Conservation (phyloP, 2,329 filamentous ascomycete genomes). For the Coleophoma eucalyptorum region DNA sequence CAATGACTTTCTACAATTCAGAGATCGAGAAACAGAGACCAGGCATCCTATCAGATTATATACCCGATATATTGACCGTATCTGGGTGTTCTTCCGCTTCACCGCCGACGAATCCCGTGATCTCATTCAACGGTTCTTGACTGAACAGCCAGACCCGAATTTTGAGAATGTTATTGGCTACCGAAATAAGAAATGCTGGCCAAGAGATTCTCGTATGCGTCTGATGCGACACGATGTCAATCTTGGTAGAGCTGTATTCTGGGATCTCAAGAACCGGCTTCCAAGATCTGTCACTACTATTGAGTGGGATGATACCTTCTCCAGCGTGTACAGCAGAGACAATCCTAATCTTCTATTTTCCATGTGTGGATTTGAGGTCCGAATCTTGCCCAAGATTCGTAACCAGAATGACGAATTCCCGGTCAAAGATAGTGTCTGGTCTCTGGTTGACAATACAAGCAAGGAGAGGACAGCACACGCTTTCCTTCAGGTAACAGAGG, state of each 20-base stretch:
- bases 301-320: slow-evolving; percentile 98
- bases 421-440: slow-evolving; percentile 98
- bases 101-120: slow-evolving; percentile 91
- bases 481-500: slow-evolving; percentile 95
- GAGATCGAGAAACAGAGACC: slow-evolving; percentile 86
- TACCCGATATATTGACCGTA: slow-evolving; percentile 95
- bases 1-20: slow-evolving; percentile 97
- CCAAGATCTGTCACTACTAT: slow-evolving; percentile 95
- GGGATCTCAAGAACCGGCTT: slow-evolving; percentile 96
- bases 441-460: slow-evolving; percentile 89
- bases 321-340: slow-evolving; percentile 95
- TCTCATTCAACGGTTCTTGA: slow-evolving; percentile 94
- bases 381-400: slow-evolving; percentile 90
- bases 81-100: slow-evolving; percentile 97
- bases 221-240: slow-evolving; percentile 99
- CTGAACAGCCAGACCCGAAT: slow-evolving; percentile 96
- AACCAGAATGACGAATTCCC: slow-evolving; percentile 97
- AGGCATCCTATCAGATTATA: slow-evolving; percentile 97
- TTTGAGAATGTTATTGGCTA: slow-evolving; percentile 99
- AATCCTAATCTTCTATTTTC: slow-evolving; percentile 97
- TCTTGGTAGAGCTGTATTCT: slow-evolving; percentile 94
- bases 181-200: slow-evolving; percentile 99
- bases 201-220: slow-evolving; percentile 93
- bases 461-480: slow-evolving; percentile 97
- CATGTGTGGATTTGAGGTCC: slow-evolving; percentile 97